A percentile compares a stretch with the other conserved stretches of the same genome.
Evolutionary conservation across 305 asterid species (phyloP).

Genomic region (Striga hermonthica): DNA sequence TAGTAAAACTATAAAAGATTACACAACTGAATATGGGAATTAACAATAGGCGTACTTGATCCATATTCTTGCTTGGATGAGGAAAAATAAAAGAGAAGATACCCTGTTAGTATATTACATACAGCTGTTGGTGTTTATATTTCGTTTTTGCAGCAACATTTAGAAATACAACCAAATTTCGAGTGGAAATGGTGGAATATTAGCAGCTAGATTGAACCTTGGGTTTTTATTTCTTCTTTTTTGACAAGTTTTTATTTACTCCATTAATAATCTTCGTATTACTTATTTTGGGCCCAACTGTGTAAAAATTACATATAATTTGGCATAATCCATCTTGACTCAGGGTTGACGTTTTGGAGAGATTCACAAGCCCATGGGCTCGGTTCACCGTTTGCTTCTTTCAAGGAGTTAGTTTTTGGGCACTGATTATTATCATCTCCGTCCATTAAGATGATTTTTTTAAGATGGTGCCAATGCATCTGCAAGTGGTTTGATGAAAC

Average conservation of each 20-base stretch:
- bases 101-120: no score
- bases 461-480: background rate
- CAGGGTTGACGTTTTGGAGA: constrained; percentile 80
- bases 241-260: no score
- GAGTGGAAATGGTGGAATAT: no score
- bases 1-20: no score
- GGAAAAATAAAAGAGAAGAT: no score
- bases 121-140: no score
- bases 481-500: background rate
- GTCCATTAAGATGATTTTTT: background rate
- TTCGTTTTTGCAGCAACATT: no score
- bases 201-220: no score
- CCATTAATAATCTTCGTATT: background rate
- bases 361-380: constrained; percentile 66
- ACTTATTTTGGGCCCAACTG: constrained; percentile 14
- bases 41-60: no score
- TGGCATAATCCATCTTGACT: background rate
- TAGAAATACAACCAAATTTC: no score
- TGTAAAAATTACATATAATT: background rate
- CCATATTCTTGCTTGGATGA: no score
- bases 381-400: constrained; percentile 59
- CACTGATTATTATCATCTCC: constrained; percentile 29
- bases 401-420: constrained; percentile 73
- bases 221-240: background rate
- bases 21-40: no score